Evolutionary conservation across 2,329 filamentous ascomycete genomes (phyloP).

Genomic region (Neonectria neomacrospora): DNA sequence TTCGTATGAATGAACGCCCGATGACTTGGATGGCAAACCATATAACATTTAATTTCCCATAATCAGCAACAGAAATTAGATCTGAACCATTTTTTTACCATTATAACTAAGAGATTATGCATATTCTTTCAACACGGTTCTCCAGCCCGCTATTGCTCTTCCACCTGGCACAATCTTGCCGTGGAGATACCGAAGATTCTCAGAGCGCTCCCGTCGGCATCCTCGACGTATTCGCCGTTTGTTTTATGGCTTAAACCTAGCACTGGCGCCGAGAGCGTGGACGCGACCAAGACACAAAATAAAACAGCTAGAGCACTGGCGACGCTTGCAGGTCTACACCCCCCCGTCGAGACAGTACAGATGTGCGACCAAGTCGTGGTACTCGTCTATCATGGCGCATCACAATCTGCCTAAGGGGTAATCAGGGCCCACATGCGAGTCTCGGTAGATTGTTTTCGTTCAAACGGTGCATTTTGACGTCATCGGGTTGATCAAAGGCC

Average conservation of each 20-base stretch:
- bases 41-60: no score
- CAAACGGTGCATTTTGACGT: constrained; percentile 18
- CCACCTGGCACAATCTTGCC: neutral
- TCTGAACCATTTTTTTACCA: no score
- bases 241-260: constrained; percentile 43
- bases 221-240: constrained; percentile 43
- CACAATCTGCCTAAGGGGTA: neutral
- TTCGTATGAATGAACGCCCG: constrained; percentile 46
- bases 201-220: constrained; percentile 47
- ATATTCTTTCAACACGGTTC: no score
- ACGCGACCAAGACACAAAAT: constrained; percentile 14
- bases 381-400: constrained; percentile 13
- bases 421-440: neutral
- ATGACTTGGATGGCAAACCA: constrained; percentile 40
- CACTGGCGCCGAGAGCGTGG: constrained; percentile 43
- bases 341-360: constrained; percentile 37
- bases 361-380: constrained; percentile 29
- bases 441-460: constrained; percentile 1
- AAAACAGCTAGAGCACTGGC: constrained; percentile 18
- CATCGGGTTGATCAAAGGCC: constrained; percentile 11
- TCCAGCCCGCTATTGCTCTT: no score
- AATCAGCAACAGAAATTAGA: no score
- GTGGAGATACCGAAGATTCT: constrained; percentile 39
- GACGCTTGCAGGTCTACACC: constrained; percentile 33
- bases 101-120: no score